A percentile compares a stretch with the other conserved stretches of the same genome.
Conservation (phyloP, 441 rosid genomes). For the Adansonia madagascariensis region DNA sequence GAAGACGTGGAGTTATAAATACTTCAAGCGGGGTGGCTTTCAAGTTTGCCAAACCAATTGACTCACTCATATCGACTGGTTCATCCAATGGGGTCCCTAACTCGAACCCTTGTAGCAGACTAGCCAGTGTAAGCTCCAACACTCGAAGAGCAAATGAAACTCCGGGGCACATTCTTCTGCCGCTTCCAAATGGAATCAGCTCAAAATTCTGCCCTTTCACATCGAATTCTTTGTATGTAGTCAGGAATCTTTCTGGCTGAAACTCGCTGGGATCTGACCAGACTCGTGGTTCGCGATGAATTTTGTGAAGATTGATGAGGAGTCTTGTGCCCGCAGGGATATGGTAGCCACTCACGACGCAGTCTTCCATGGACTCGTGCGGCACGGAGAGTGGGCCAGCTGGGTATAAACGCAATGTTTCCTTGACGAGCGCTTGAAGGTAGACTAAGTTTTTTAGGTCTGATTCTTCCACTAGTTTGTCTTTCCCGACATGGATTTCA, state of each 20-base stretch:
- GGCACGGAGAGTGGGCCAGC: constrained; percentile 29
- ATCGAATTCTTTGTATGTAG: constrained; percentile 20
- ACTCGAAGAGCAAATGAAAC: too few relatives aligned
- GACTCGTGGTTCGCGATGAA: constrained; percentile 14
- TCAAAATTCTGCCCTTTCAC: constrained; percentile 32
- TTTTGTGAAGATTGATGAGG: constrained; percentile 23
- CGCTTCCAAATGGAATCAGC: constrained; percentile 31
- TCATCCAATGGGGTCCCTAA: too few relatives aligned
- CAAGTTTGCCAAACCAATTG: too few relatives aligned
- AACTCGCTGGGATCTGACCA: not conserved
- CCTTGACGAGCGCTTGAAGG: constrained; percentile 41
- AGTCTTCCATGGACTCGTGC: constrained; percentile 34
- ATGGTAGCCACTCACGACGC: constrained; percentile 33
- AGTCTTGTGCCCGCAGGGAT: constrained; percentile 35
- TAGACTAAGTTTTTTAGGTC: constrained; percentile 30
- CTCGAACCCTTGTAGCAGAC: constrained; percentile 25
- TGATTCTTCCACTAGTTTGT: constrained; percentile 30
- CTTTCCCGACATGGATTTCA: constrained; percentile 30
- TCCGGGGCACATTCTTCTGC: constrained; percentile 31
- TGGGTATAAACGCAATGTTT: constrained; percentile 37
- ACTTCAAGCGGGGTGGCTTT: too few relatives aligned
- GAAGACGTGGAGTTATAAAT: too few relatives aligned
- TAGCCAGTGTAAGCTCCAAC: not conserved
- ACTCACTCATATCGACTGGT: too few relatives aligned
- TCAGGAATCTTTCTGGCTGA: constrained; percentile 35